These are phyloP conservation scores for Pichia sp. DNA, from an alignment of 1,139 yeast genomes.

Conservation along the genomic window DNA sequence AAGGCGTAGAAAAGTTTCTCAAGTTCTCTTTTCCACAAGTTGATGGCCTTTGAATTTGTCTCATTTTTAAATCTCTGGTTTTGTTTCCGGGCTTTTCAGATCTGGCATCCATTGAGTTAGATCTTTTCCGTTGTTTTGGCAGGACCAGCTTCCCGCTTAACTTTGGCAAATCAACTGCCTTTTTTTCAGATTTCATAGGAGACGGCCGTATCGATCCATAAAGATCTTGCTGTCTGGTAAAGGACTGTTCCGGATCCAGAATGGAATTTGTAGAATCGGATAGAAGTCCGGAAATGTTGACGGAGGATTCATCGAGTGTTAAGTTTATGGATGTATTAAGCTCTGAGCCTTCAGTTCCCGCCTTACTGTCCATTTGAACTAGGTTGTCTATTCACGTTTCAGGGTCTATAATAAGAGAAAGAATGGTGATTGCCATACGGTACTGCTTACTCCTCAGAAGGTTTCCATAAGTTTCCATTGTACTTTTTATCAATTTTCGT, in stretches of 20 bases:
- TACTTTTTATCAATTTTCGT: too few relatives aligned
- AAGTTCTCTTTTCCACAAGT: slow-evolving; percentile 15
- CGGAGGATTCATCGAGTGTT: not conserved
- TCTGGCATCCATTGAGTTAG: slow-evolving; percentile 7
- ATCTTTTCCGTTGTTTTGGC: slow-evolving; percentile 24
- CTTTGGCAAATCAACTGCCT: slow-evolving; percentile 17
- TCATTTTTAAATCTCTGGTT: not conserved
- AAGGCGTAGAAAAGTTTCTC: slow-evolving; percentile 25
- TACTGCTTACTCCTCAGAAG: too few relatives aligned
- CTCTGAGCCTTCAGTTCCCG: not conserved
- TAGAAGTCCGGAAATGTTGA: not conserved
- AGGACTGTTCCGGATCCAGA: slow-evolving; percentile 9
- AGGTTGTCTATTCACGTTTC: not conserved
- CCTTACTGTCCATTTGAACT: not conserved
- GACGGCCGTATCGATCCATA: slow-evolving; percentile 26
- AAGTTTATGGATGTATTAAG: slow-evolving; percentile 2
- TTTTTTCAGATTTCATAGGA: slow-evolving; percentile 24
- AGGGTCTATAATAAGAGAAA: too few relatives aligned
- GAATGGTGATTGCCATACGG: too few relatives aligned
- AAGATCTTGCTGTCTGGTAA: slow-evolving; percentile 21
- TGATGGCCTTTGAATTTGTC: slow-evolving; percentile 10
- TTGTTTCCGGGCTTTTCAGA: not conserved
- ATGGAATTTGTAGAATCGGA: slow-evolving; percentile 2
- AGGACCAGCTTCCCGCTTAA: slow-evolving; percentile 19
- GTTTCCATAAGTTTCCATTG: too few relatives aligned